Base-by-base conservation (phyloP, 2,329 filamentous ascomycete species). In the Fusarium sp. region DNA sequence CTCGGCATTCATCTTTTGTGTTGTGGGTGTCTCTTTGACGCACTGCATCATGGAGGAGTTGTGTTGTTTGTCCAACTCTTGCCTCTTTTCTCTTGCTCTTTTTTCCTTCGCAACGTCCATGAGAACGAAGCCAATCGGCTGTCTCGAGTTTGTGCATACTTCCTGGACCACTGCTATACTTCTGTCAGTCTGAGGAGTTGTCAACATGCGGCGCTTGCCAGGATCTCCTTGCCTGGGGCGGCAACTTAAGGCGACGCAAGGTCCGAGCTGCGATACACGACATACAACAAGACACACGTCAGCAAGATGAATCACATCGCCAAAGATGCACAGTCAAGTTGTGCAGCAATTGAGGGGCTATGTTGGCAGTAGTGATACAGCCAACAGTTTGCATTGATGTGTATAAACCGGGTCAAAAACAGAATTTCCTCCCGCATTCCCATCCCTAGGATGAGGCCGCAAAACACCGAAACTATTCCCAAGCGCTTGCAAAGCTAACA, bases 401-500 rank as follows among this genome's bases (percentile, higher is more conserved):
- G 41, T 52, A 66, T 54, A 61, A n/a, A 52, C 63, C 60, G 56
- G 29, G 20, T 45, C 64, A 59, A 76, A 76, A 75, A 57, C 62
- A 76, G 24, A 68, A 48, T 35, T 54, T 63, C 68, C 64, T 67
- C 75, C 61, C 69, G 66, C 72, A 68, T 67, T 68, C 45, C 39
- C 65, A 69, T 31, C 45, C 39, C 65, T 31, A 35, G 56, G 45
- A 31, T 61, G 43, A 59, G 72, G 65, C 68, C 54, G 59, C 70
- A 61, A 64, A 78, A 77, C 69, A 74, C 72, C 74, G 54, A 56
- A 76, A 65, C 56, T 29, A 73, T 73, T 63, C 61, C 75, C 64
- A 68, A 59, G 58, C 72, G 62, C 64, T 71, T 63, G 50, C 64
- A 68, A 70, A 69, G 67, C 76, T 78, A 70, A 75, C 60, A 68